Percentiles rank a stretch among this genome's conserved stretches.
These are phyloP conservation scores for Ceratocystis variospora DNA, from an alignment of 2,329 filamentous ascomycete species.

Conservation along the genomic window DNA sequence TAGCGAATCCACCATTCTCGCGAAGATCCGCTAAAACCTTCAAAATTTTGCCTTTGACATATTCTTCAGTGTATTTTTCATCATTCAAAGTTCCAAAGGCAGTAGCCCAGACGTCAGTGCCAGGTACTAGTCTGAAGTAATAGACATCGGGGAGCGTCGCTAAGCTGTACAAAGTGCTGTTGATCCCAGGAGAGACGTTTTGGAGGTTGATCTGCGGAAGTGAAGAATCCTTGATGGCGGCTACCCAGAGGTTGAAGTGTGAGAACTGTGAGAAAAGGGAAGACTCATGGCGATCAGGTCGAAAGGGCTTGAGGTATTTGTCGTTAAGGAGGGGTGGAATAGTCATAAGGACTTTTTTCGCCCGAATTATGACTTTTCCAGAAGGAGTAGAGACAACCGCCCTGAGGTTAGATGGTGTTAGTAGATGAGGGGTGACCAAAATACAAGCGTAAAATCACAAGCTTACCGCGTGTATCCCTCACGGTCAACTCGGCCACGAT, in stretches of 20 bases:
- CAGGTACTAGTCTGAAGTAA: constrained; percentile 4
- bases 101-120: constrained; percentile 3
- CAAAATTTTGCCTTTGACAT: constrained; percentile 20
- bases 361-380: constrained; percentile 55
- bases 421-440: constrained; percentile 68
- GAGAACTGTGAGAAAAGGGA: constrained; percentile 11
- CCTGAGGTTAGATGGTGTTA: constrained; percentile 65
- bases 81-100: constrained; percentile 18
- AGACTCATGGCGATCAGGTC: constrained; percentile 19
- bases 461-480: constrained; percentile 71
- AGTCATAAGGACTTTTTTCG: constrained; percentile 74
- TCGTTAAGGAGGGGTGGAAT: constrained; percentile 56
- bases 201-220: constrained; percentile 4
- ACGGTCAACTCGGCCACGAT: constrained; percentile 69
- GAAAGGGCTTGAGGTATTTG: constrained; percentile 21
- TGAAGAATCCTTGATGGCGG: constrained; percentile 2
- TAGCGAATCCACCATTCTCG: constrained; percentile 7
- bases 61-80: constrained; percentile 16
- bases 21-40: constrained; percentile 14
- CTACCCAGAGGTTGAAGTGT: constrained; percentile 8
- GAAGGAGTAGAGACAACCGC: constrained; percentile 57
- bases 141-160: neutral
- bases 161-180: constrained; percentile 16
- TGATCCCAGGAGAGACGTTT: constrained; percentile 12
- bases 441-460: constrained; percentile 31